Percentiles rank a stretch among this genome's conserved stretches.
phyloP scores from a whole-genome alignment of 2,329 filamentous ascomycete species.

The Colletotrichum sp. region DNA sequence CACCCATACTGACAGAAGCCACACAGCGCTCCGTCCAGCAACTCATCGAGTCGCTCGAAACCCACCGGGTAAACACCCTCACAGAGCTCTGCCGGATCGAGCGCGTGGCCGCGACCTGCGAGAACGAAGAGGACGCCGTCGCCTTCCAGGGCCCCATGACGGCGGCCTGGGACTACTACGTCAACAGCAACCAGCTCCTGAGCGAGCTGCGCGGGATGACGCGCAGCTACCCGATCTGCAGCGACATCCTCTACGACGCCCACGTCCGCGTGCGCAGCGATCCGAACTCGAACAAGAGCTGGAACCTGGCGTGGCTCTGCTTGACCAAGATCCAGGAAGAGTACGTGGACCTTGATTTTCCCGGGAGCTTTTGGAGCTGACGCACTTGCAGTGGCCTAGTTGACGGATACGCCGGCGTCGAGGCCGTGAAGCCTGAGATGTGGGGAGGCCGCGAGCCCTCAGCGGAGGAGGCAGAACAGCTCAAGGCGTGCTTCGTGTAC shows the following conservation, averaged over 20 bases:
- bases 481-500: slow-evolving; percentile 65
- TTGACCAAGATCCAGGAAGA: slow-evolving; percentile 69
- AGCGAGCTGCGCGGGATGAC: slow-evolving; percentile 74
- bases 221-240: slow-evolving; percentile 70
- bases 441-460: slow-evolving; percentile 68
- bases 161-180: slow-evolving; percentile 73
- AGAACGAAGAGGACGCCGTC: slow-evolving; percentile 63
- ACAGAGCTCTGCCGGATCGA: slow-evolving; percentile 76
- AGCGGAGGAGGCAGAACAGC: slow-evolving; percentile 59
- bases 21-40: slow-evolving; percentile 45
- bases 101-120: slow-evolving; percentile 63
- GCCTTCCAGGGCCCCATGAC: slow-evolving; percentile 70
- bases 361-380: not conserved
- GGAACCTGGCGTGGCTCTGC: slow-evolving; percentile 79
- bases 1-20: not conserved
- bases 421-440: slow-evolving; percentile 70
- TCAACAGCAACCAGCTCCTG: slow-evolving; percentile 72
- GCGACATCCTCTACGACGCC: slow-evolving; percentile 68
- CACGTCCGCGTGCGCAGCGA: slow-evolving; percentile 68
- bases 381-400: slow-evolving; percentile 59
- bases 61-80: slow-evolving; percentile 75
- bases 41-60: slow-evolving; percentile 67
- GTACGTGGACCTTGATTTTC: slow-evolving; percentile 46
- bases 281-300: slow-evolving; percentile 70
- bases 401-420: slow-evolving; percentile 61